These are phyloP conservation scores for Sclerotinia spermophila DNA, from an alignment of 2,329 filamentous ascomycete species.

Conservation along the genomic window DNA sequence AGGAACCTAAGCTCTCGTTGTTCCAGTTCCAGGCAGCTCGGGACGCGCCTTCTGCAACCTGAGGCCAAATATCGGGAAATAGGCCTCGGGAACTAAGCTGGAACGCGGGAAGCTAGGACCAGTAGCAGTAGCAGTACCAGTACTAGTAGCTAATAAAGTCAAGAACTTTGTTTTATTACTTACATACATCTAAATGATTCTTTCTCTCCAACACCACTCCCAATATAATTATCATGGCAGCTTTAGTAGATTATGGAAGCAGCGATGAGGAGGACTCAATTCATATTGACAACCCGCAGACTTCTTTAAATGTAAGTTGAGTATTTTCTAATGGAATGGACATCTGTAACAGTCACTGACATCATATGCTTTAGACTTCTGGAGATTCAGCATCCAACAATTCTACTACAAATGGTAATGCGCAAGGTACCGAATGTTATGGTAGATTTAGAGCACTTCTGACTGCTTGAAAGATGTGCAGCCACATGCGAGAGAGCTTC, in stretches of 20 bases:
- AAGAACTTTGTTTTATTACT: constrained; percentile 6
- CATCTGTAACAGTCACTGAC: constrained; percentile 25
- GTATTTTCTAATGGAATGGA: not conserved
- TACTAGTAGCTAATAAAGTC: not conserved
- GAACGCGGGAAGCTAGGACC: not conserved
- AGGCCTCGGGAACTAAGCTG: not conserved
- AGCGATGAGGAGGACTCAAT: constrained; percentile 39
- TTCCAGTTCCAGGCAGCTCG: constrained; percentile 20
- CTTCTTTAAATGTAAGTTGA: constrained; percentile 26
- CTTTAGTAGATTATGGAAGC: constrained; percentile 41
- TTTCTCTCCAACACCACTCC: not conserved
- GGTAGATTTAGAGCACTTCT: constrained; percentile 17
- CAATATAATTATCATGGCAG: constrained; percentile 31
- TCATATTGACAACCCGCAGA: constrained; percentile 21
- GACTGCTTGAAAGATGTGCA: constrained; percentile 23
- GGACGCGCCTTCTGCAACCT: constrained; percentile 17
- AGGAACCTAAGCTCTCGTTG: constrained; percentile 16
- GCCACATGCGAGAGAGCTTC: constrained; percentile 18
- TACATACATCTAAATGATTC: not conserved
- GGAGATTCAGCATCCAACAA: constrained; percentile 21
- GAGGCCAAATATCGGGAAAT: constrained; percentile 14
- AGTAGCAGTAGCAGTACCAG: too few species aligned
- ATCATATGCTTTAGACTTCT: constrained; percentile 24
- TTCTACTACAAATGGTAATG: constrained; percentile 24
- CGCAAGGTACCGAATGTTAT: constrained; percentile 23